Evolutionary conservation across 805 yeast genomes (phyloP).

Genomic region (Ogataea dorogensis): DNA sequence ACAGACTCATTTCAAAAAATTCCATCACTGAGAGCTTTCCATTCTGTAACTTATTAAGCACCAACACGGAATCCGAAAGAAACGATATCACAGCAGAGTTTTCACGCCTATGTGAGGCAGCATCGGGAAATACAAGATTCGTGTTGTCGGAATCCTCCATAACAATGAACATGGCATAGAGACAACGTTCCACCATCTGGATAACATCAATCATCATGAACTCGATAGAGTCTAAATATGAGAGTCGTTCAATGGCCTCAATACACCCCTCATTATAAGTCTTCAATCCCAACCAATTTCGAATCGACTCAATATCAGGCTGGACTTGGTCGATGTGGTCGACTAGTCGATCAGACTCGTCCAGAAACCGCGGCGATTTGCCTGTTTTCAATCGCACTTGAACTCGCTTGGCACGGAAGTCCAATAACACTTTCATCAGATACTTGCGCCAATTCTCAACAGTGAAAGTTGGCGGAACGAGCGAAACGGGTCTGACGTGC

Average conservation of each 20-base stretch:
- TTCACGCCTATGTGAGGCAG: conserved; percentile 10
- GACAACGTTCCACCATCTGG: conserved; percentile 25
- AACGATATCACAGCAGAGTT: conserved; percentile 14
- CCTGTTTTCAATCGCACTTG: conserved; percentile 16
- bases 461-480: conserved; percentile 28
- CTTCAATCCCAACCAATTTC: conserved; percentile 23
- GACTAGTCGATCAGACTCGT: conserved; percentile 5
- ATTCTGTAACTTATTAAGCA: conserved; percentile 15
- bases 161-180: conserved; percentile 24
- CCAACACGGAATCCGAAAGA: conserved; percentile 22
- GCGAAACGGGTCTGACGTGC: conserved; percentile 12
- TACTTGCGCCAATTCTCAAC: conserved; percentile 25
- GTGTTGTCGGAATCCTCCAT: conserved; percentile 15
- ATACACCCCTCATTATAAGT: conserved; percentile 26
- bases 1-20: conserved; percentile 19
- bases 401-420: conserved; percentile 9
- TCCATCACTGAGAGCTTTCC: conserved; percentile 11
- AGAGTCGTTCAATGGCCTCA: conserved; percentile 26
- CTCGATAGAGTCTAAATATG: conserved; percentile 17
- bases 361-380: conserved; percentile 9
- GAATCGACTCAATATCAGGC: conserved; percentile 26
- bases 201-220: conserved; percentile 25
- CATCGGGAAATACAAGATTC: conserved; percentile 12
- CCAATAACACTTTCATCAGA: conserved; percentile 21
- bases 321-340: conserved; percentile 15